Percentiles rank a stretch among this genome's conserved stretches.
Conservation (phyloP, 2,329 filamentous ascomycete genomes). For the Boeremia lycopersici region DNA sequence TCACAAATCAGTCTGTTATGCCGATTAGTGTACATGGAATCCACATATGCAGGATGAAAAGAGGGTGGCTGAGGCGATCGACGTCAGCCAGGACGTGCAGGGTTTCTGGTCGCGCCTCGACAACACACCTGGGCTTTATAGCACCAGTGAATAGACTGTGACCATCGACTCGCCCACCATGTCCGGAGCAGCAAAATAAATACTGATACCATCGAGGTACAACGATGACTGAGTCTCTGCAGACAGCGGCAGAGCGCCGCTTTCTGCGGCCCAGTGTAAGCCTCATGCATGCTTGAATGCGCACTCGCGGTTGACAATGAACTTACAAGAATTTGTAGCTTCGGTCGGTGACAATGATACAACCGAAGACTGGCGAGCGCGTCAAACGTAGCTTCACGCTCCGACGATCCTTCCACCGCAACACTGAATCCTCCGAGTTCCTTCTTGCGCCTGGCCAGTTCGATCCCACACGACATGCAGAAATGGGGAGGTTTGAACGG, state of each 20-base stretch:
- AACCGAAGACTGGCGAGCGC: slow-evolving; percentile 84
- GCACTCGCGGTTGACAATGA: neutral
- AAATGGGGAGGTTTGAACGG: slow-evolving; percentile 39
- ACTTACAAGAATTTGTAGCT: slow-evolving; percentile 57
- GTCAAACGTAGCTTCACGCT: slow-evolving; percentile 80
- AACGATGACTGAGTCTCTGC: slow-evolving; percentile 40
- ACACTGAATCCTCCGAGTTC: slow-evolving; percentile 53
- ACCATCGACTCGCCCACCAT: slow-evolving; percentile 9
- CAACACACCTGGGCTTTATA: slow-evolving; percentile 9
- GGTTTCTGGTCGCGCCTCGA: slow-evolving; percentile 10
- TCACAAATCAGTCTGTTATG: neutral
- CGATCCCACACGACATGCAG: slow-evolving; percentile 36
- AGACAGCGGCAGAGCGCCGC: slow-evolving; percentile 43
- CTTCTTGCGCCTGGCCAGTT: slow-evolving; percentile 42
- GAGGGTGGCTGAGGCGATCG: slow-evolving; percentile 12
- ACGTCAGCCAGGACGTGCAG: slow-evolving; percentile 15
- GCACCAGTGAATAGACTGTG: neutral
- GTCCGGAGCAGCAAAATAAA: slow-evolving; percentile 13
- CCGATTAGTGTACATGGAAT: neutral
- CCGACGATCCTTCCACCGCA: slow-evolving; percentile 53
- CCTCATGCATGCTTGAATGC: slow-evolving; percentile 6
- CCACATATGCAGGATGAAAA: neutral
- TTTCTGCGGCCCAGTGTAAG: slow-evolving; percentile 46
- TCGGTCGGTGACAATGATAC: slow-evolving; percentile 83
- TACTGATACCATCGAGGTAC: neutral